These are phyloP conservation scores for Eimeria praecox DNA, from an alignment of 169 alveolate species.

Conservation along the genomic window DNA sequence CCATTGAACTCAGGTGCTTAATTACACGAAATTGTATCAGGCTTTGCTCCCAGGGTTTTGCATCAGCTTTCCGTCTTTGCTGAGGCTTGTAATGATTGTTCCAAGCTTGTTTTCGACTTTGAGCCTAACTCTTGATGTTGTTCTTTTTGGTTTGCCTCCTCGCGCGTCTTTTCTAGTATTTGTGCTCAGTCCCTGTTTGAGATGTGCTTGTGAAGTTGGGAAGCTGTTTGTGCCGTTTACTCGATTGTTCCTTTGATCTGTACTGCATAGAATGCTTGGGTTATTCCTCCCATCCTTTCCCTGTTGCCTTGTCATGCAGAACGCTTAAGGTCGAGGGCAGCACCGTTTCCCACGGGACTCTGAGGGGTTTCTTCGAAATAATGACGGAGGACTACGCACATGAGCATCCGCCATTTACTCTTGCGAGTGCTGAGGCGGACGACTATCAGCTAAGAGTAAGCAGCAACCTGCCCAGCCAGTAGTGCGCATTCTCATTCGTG, in stretches of 20 bases:
- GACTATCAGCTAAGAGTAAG: conserved; percentile 90
- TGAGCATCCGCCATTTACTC: conserved; percentile 87
- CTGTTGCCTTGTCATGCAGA: conserved; percentile 30
- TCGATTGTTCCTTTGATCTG: background rate
- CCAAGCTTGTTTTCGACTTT: background rate
- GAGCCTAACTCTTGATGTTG: background rate
- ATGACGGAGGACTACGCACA: conserved; percentile 91
- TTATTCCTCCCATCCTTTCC: too few relatives aligned
- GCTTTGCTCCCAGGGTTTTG: background rate
- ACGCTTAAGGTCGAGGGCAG: conserved; percentile 88
- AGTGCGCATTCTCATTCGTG: background rate
- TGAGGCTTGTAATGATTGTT: background rate
- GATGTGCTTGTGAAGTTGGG: background rate
- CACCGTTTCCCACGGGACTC: conserved; percentile 93
- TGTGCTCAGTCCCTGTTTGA: background rate
- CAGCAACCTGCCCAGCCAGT: background rate
- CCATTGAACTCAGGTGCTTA: conserved; percentile 88
- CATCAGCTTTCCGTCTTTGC: background rate
- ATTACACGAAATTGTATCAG: background rate
- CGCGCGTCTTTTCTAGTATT: background rate
- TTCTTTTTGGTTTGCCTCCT: too few relatives aligned
- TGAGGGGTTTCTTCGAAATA: conserved; percentile 93
- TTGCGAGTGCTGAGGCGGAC: conserved; percentile 92
- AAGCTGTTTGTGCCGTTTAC: background rate
- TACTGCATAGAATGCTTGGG: background rate